A percentile compares a stretch with the other conserved stretches of the same genome.
Evolutionary conservation across 169 alveolate genomes (phyloP).

Genomic region (Eimeria necatrix): DNA sequence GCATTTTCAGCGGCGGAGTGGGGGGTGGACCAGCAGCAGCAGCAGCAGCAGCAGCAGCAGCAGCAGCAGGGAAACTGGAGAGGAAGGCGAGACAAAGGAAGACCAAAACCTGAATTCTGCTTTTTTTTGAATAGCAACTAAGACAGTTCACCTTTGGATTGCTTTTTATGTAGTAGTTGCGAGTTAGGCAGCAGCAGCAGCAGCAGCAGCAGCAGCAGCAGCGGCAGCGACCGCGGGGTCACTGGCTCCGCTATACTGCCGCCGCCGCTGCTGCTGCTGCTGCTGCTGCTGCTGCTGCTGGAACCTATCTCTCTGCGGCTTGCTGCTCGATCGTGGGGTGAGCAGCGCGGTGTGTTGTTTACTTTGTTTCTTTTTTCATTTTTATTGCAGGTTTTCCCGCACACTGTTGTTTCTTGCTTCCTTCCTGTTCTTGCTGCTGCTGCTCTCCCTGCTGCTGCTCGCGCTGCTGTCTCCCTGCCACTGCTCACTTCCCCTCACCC

Average conservation of each 20-base stretch:
- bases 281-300: background rate
- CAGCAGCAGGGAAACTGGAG: background rate
- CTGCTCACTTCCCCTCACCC: background rate
- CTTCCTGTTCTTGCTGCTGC: background rate
- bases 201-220: background rate
- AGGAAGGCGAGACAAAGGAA: too few relatives aligned
- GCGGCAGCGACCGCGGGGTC: background rate
- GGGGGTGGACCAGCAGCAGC: background rate
- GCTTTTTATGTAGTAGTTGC: background rate
- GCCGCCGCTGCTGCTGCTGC: background rate
- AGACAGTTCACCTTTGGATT: too few relatives aligned
- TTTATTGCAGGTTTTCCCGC: background rate
- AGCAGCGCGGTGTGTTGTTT: background rate
- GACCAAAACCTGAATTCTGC: too few relatives aligned
- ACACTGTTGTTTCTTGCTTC: background rate
- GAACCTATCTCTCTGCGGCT: background rate
- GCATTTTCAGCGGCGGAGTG: background rate
- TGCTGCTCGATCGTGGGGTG: background rate
- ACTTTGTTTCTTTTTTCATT: background rate
- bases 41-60: background rate
- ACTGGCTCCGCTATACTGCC: background rate
- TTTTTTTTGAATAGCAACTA: too few relatives aligned
- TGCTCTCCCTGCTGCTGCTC: background rate
- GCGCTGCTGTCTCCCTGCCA: background rate
- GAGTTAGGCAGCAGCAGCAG: conserved; percentile 14